Evolutionary conservation across 139 green algal species (phyloP), one percentile per base, ranked within the genome.

Genomic region (Gonium pectorale): DNA sequence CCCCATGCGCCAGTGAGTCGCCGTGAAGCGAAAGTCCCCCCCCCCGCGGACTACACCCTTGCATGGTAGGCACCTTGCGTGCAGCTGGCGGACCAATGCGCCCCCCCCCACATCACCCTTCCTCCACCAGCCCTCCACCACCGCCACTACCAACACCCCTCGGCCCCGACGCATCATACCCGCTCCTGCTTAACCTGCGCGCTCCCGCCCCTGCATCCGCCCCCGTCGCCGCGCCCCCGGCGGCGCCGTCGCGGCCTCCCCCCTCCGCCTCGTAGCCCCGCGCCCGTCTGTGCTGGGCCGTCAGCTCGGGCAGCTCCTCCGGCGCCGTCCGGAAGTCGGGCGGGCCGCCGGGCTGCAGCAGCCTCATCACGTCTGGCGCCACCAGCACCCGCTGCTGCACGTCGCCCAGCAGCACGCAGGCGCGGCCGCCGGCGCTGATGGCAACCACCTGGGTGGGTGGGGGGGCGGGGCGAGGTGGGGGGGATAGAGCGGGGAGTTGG

Each of bases 291-390:
- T 82, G 75, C 40, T 41, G 40, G 40, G 21, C 52, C 59, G 56
- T 82, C 8, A 82, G 13, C 13, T n/a, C 59, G 7, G 75, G n/a
- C 75, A 82, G 75, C 56, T 62, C 40, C 75, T 71, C 75, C 5
- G 40, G 59, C 40, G 75, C 75, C 24, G 59, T 6, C 3, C 40
- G 56, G 40, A 63, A 82, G 33, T 67, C 49, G n/a, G 41, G 56
- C 41, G 17, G 29, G n/a, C 9, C 8, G 4, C 35, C 75, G 52
- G 80, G 81, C 35, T 9, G 33, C 27, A 94, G 85, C 29, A 95
- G 86, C n/a, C 89, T 86, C 31, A 88, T 85, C 13, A 96, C 75
- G 59, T 96, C 88, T 2, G 93, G 93, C 3, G 80, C 91, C 44
- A 88, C 77, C 71, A 95, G 88, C 67, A 93, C 74, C 26, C 92